Base-by-base conservation (phyloP, 140 eudicot genomes). In the Ambrosia hybrid region DNA sequence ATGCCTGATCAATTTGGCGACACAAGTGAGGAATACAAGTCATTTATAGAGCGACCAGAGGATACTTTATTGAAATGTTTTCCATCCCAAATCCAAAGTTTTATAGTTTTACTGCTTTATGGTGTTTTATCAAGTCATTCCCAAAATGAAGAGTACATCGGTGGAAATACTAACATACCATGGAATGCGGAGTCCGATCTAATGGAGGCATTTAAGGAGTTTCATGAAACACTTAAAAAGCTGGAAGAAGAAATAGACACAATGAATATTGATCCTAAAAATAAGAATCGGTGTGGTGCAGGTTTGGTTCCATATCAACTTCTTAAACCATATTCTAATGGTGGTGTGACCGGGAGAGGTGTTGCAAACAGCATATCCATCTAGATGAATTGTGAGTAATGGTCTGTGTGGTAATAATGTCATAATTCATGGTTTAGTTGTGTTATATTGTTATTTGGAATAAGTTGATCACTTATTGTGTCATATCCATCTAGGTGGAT, bases 291-390 rank as follows among this genome's bases (percentile, higher is more conserved):
- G 61, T 41, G 77, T 65, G 97, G 97, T 36, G 97, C 93, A 4
- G 97, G 97, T 45, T 62, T 81, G 14, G 85, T 91, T 68, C 96
- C 97, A 1, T 91, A 91, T 69, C 68, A 81, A 62, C 87, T 91
- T 61, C 38, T 91, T 10, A 88, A 88, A 79, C 96, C 97, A 17
- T 80, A 46, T 81, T 76, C 78, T 0, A 70, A 67, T 9, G 6
- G 83, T 9, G 97, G 97, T 30, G 94, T 21, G 26, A 21, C 26
- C 26, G 26, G 26, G 26, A 21, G 26, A 21, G 26, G 26, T 21
- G 26, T 21, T 86, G 53, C 97, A 2, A 84, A 91, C 39, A 91
- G 97, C 75, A 91, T 91, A 34, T 91, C 97, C 41, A 91, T 91
- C 66, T 89, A 80, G 79, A 39, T 17, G 67, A 7, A 8, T 26